Evolutionary conservation across 192 early-diverging fungal genomes (phyloP), one percentile per base, ranked within the genome.

Genomic region (Backusella tuberculispora): DNA sequence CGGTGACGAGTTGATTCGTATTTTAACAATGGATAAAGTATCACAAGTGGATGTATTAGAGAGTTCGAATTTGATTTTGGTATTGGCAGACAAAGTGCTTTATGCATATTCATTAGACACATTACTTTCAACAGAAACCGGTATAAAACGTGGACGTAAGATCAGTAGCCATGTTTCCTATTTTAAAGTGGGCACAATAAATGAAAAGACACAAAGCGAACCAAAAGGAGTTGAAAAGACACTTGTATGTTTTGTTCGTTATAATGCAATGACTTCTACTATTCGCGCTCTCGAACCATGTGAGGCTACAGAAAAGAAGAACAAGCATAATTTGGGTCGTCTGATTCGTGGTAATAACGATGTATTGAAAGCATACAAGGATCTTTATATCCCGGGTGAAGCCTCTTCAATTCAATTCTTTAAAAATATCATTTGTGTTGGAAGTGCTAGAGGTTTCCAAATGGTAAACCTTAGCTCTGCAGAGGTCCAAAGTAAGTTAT

Each of bases 371-470:
- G 78, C 80, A 48, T 90, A 89, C 81, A 86, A 95, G 87, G 95
- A 97, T 76, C 94, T 96, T 74, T 98, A 97, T 78, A 94, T 98
- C 77, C 95, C 95, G 14, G 88, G 92, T 26, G 95, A 98, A 86
- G 88, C 93, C 15, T 90, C 86, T 43, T 94, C 93, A 14, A 85
- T 98, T 71, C 92, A 96, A 76, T 95, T 93, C 69, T 83, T 96
- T 74, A 90, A 90, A 29, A 93, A 91, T 41, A 93, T 90, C 42
- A 84, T 98, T 26, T 95, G 92, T 80, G 92, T 98, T 6, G 96
- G 95, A 29, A 95, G 95, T 80, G 85, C 86, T 37, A 93, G 94
- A 74, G 97, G 97, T 6, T 97, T 98, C 76, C 95, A 98, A 79
- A 87, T 98, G 71, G 93, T 98, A 3, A 92, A 97, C 77, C 78